Evolutionary conservation across 2,329 filamentous ascomycete species (phyloP).

Genomic region (Pezicula carpinea): DNA sequence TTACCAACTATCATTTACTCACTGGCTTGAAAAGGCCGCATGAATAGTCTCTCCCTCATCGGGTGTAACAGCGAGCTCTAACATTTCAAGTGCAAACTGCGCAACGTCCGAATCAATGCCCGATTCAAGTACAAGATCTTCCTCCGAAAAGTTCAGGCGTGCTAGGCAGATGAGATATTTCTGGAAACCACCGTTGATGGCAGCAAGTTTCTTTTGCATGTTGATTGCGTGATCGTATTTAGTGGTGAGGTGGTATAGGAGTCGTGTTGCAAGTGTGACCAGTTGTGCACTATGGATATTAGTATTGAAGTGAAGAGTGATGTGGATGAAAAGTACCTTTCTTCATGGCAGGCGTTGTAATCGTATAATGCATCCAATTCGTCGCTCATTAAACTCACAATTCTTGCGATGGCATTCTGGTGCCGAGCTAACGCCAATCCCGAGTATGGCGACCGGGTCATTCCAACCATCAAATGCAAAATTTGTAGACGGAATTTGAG

Average conservation of each 20-base stretch:
- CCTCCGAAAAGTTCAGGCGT: slow-evolving; percentile 76
- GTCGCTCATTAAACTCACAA: slow-evolving; percentile 73
- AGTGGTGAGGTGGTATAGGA: slow-evolving; percentile 56
- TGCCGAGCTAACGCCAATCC: slow-evolving; percentile 63
- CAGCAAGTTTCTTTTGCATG: slow-evolving; percentile 66
- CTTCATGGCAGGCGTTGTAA: slow-evolving; percentile 30
- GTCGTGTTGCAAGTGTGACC: slow-evolving; percentile 55
- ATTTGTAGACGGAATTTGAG: slow-evolving; percentile 28
- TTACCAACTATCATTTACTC: neutral
- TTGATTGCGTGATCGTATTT: slow-evolving; percentile 60
- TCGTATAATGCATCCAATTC: slow-evolving; percentile 60
- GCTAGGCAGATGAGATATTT: slow-evolving; percentile 80
- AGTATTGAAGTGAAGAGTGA: slow-evolving; percentile 4
- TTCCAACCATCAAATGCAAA: slow-evolving; percentile 51
- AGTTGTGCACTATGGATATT: slow-evolving; percentile 33
- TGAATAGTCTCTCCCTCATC: slow-evolving; percentile 62
- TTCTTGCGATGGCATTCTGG: slow-evolving; percentile 63
- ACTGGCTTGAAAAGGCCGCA: slow-evolving; percentile 20
- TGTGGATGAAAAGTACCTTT: slow-evolving; percentile 31
- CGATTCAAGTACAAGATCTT: slow-evolving; percentile 71
- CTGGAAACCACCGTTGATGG: slow-evolving; percentile 68
- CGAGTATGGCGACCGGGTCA: slow-evolving; percentile 59
- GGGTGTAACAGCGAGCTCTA: slow-evolving; percentile 77
- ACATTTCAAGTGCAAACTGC: slow-evolving; percentile 74
- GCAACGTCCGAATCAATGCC: slow-evolving; percentile 74